Base-by-base conservation (phyloP, 345 rosid species). In the Diplotaxis tenuifolia region DNA sequence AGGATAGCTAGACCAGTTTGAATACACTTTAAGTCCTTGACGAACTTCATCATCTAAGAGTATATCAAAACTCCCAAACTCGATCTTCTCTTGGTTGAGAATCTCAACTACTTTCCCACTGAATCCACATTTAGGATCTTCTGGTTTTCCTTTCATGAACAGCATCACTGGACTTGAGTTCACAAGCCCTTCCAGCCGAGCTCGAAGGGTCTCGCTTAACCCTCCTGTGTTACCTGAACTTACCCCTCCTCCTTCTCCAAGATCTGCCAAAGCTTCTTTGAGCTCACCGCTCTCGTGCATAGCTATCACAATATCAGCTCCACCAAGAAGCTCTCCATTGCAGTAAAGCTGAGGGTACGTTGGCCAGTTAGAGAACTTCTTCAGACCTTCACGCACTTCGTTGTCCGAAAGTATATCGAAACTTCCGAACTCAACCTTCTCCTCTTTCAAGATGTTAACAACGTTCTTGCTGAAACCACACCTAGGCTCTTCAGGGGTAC, bases 351-450 rank as follows among this genome's bases (percentile, higher is more conserved):
- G 98, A 79, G 99, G 99, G 80, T 77, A 96, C 32, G 99, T 96
- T n/a, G 99, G 99, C 99, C 99, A 92, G 71, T 96, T 88, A 3
- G 97, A 96, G 85, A 85, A 89, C 81, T 89, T 84, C 85, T 96
- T 96, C 86, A 92, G 83, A 14, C 96, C 98, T 80, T 96, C 98
- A 36, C 97, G 86, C 77, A 96, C 90, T 78, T 86, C 89, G 36
- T 78, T 78, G 32, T 90, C 92, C 0, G 85, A 85, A 7, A 96
- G 77, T 75, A 96, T 90, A 70, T 96, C 96, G 34, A 92, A 96
- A 16, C 84, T 88, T 47, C 92, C 97, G 19, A 92, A 96, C 49
- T 89, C 82, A 34, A 96, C 93, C 71, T 76, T 85, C 72, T 88
- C 98, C 47, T 79, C 84, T 77, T 85, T 96, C 85, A 96, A 70